Base-by-base conservation (phyloP, 257 asterid genomes). In the Salvia splendens region DNA sequence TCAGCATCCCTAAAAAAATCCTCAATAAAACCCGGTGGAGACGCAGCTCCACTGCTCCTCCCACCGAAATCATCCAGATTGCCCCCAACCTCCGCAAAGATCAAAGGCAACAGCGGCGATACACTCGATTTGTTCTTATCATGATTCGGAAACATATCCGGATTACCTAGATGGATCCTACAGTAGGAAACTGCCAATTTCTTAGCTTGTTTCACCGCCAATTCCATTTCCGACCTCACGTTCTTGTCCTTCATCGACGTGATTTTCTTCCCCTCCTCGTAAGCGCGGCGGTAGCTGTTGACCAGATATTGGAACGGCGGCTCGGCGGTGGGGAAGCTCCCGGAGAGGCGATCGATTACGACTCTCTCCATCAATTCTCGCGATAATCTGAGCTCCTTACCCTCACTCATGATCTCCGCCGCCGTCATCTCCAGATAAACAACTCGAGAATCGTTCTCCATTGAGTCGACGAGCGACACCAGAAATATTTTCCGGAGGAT, bases 351-450 rank as follows among this genome's bases (percentile, higher is more conserved):
- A 83, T 93, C 99, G 65, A 93, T 85, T 16, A 93, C 46, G 59
- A 91, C 68, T 73, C 99, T 73, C 80, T 91, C 97, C 88, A 94
- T 78, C 74, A 86, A 68, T 28, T 91, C 96, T 81, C 96, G 76
- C 14, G 93, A 80, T 4, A 94, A 64, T 60, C 65, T 83, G 73
- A 94, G 83, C 28, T 84, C 93, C 74, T 78, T 88, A 0, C 91
- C 93, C 83, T 94, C 97, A 71, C 95, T 88, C 68, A 94, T 55
- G 60, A 94, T 68, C 84, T 94, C 98, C 1, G 95, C 96, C 2
- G 99, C 99, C 4, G 96, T 70, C 84, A 80, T 75, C 75, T 91
- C 95, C 40, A 91, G 76, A 56, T 85, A 91, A 36, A 79, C 96
- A 35, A 83, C 59, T 41, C 91, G 81, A 2, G 86, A 76, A 76